Percentiles rank a stretch among this genome's conserved stretches.
Conservation (phyloP, 2,329 filamentous ascomycete species). For the Alternaria sp. region DNA sequence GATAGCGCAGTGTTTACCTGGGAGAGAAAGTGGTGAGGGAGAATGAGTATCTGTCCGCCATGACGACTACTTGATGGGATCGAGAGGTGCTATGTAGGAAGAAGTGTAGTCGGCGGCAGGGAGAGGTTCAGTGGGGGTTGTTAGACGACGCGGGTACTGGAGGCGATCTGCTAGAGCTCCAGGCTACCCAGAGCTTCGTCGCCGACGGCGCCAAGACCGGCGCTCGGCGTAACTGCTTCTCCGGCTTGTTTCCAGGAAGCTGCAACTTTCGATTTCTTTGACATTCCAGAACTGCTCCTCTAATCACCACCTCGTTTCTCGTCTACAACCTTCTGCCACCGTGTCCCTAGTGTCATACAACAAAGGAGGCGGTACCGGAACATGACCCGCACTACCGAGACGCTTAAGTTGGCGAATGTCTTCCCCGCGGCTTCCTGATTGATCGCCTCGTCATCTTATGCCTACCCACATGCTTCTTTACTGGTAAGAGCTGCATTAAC, state of each 20-base stretch:
- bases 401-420: constrained; percentile 32
- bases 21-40: constrained; percentile 99
- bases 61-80: constrained; percentile 54
- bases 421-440: constrained; percentile 32
- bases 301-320: constrained; percentile 20
- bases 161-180: constrained; percentile 43
- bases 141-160: constrained; percentile 25
- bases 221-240: constrained; percentile 24
- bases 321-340: constrained; percentile 37
- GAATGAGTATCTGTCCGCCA: constrained; percentile 99
- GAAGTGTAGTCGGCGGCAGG: constrained; percentile 10
- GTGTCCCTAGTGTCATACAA: constrained; percentile 38
- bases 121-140: constrained; percentile 23
- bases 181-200: constrained; percentile 42
- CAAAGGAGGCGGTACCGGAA: constrained; percentile 32
- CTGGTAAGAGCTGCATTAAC: constrained; percentile 39
- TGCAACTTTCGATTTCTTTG: constrained; percentile 21
- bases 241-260: constrained; percentile 18
- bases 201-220: constrained; percentile 28
- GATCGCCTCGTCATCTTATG: constrained; percentile 32
- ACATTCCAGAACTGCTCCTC: constrained; percentile 29
- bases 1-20: constrained; percentile 70
- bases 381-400: constrained; percentile 29
- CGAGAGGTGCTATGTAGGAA: constrained; percentile 3
- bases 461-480: constrained; percentile 27